These are phyloP conservation scores for Massarina eburnea DNA, from an alignment of 2,329 filamentous ascomycete species.

Conservation along the genomic window DNA sequence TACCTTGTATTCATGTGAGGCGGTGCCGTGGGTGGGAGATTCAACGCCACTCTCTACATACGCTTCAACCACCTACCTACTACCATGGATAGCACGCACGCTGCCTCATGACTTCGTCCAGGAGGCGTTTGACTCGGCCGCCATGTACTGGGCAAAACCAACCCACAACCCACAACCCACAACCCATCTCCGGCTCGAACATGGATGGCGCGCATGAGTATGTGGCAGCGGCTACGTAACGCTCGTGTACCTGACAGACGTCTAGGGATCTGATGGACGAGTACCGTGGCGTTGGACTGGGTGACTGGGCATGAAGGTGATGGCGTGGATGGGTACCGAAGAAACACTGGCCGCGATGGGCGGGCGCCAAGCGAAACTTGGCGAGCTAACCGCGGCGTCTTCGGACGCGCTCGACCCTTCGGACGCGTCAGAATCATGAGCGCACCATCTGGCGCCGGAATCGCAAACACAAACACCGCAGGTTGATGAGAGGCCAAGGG, in stretches of 20 bases:
- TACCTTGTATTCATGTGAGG: no score
- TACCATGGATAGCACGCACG: constrained; percentile 26
- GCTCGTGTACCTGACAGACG: constrained; percentile 69
- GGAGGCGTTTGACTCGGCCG: constrained; percentile 26
- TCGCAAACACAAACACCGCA: no score
- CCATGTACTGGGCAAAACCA: constrained; percentile 36
- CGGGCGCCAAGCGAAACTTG: constrained; percentile 21
- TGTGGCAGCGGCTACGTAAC: constrained; percentile 71
- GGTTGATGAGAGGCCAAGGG: constrained; percentile 1
- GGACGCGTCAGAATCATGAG: constrained; percentile 4
- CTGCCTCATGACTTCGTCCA: constrained; percentile 35
- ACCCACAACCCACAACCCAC: no score
- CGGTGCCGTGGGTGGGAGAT: no score
- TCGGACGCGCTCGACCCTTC: background rate
- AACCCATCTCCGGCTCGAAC: constrained; percentile 16
- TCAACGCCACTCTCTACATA: no score
- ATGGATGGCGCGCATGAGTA: constrained; percentile 53
- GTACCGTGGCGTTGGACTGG: constrained; percentile 64
- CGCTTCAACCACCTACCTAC: constrained; percentile 14
- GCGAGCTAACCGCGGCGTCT: background rate
- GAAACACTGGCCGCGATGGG: constrained; percentile 27
- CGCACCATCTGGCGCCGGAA: constrained; percentile 2
- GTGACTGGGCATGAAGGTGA: constrained; percentile 42
- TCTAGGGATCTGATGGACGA: constrained; percentile 63
- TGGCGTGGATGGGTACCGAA: constrained; percentile 19